Base-by-base conservation (phyloP, 306 rosid species). In the Cyclanthera cordifolia region DNA sequence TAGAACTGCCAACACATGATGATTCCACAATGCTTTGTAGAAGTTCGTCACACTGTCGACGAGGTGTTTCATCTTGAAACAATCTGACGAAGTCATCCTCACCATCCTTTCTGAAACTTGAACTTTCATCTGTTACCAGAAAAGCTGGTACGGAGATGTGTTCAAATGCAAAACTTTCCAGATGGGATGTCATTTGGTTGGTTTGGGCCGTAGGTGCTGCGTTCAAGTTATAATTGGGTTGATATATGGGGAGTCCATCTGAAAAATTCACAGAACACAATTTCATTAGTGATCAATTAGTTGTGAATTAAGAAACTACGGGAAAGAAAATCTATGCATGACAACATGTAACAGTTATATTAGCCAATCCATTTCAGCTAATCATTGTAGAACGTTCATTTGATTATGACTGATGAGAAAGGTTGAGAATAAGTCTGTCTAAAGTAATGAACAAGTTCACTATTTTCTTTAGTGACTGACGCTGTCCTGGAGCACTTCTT, bases 11-110 rank as follows among this genome's bases (percentile, higher is more conserved):
- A 53, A 85, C 85, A 72, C 89, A 78, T 55, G 95, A 88, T 66
- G 86, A 80, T 57, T 86, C 85, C 56, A 83, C 88, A 51, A 86
- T 83, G 73, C 81, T 80, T 57, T 89, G 90, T 70, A 83, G 77
- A 67, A 83, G 88, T 68, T 78, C 89, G 14, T 81, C 74, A 20
- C 77, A 50, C 52, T 67, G 72, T 75, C 77, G 79, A 52, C 75
- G 87, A 77, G 74, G 71, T 78, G 69, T 53, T 59, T 79, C 83
- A 46, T 80, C 78, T 69, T 71, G 82, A 37, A 67, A 47, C 51
- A 74, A 56, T 34, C 74, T 64, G 52, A 78, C 74, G 67, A 81
- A 69, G 51, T 74, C 57, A 14, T 63, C 82, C 54, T 58, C 73
- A 53, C 71, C 75, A 19, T 78, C 73, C 46, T 82, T 87, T 61